phyloP scores from a whole-genome alignment of 2,329 filamentous ascomycete genomes.

The Lachnellula occidentalis region DNA sequence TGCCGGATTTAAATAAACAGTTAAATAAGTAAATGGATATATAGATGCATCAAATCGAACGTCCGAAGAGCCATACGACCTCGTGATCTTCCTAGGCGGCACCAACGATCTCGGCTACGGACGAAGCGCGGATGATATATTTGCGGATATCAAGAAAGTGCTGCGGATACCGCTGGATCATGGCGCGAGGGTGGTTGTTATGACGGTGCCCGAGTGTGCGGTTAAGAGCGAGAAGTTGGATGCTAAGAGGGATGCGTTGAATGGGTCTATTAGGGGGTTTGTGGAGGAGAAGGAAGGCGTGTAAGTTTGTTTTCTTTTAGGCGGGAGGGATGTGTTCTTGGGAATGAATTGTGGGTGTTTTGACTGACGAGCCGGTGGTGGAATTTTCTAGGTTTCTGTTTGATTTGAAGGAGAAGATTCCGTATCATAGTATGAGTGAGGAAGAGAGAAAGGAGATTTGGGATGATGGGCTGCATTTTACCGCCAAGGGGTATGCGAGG shows the following conservation, averaged over 20 bases:
- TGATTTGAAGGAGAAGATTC: slow-evolving; percentile 50
- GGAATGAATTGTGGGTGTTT: neutral
- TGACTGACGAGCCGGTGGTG: neutral
- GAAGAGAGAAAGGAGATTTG: slow-evolving; percentile 46
- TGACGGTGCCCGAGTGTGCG: slow-evolving; percentile 54
- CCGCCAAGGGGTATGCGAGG: slow-evolving; percentile 52
- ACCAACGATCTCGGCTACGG: slow-evolving; percentile 56
- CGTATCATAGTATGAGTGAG: slow-evolving; percentile 46
- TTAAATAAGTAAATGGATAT: neutral
- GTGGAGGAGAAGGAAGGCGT: slow-evolving; percentile 12
- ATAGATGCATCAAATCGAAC: neutral
- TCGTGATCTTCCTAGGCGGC: slow-evolving; percentile 57
- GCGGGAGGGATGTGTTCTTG: too few species aligned
- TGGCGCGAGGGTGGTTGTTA: slow-evolving; percentile 51
- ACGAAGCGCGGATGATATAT: slow-evolving; percentile 37
- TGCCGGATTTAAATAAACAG: too few species aligned
- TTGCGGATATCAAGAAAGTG: slow-evolving; percentile 40
- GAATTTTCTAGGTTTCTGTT: neutral
- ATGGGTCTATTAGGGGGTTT: slow-evolving; percentile 40
- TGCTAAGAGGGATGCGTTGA: slow-evolving; percentile 41
- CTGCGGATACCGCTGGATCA: slow-evolving; percentile 45
- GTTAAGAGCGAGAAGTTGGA: slow-evolving; percentile 28
- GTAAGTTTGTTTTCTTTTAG: slow-evolving; percentile 4
- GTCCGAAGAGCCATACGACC: slow-evolving; percentile 37
- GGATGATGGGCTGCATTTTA: slow-evolving; percentile 59